phyloP scores from a whole-genome alignment of 1,139 yeast species.

The Wickerhamiella infanticola region DNA sequence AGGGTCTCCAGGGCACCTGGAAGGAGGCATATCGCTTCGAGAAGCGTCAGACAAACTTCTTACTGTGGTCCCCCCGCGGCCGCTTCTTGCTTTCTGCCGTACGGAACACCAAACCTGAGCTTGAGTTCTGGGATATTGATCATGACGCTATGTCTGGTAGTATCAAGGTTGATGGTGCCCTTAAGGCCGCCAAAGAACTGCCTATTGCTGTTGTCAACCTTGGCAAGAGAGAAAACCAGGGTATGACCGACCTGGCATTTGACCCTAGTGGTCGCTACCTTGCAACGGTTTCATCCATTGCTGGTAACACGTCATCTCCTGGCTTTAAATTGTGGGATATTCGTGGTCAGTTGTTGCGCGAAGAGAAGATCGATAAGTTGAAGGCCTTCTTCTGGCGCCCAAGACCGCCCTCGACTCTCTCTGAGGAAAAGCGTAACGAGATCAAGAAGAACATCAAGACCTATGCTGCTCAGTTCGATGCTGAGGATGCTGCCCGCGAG shows the following conservation, averaged over 20 bases:
- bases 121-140: slow-evolving; percentile 79
- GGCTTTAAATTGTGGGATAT: slow-evolving; percentile 82
- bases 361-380: slow-evolving; percentile 67
- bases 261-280: slow-evolving; percentile 91
- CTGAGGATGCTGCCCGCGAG: slow-evolving; percentile 92
- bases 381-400: slow-evolving; percentile 95
- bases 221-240: slow-evolving; percentile 49
- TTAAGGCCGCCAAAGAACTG: slow-evolving; percentile 30
- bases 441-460: slow-evolving; percentile 81
- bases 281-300: slow-evolving; percentile 73
- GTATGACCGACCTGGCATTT: slow-evolving; percentile 81
- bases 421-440: slow-evolving; percentile 70
- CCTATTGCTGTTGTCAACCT: slow-evolving; percentile 38
- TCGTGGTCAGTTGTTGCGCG: slow-evolving; percentile 62
- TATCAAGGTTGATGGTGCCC: slow-evolving; percentile 10
- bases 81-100: slow-evolving; percentile 73
- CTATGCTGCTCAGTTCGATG: slow-evolving; percentile 87
- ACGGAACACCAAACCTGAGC: slow-evolving; percentile 39
- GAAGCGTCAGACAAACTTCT: slow-evolving; percentile 55
- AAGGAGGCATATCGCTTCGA: slow-evolving; percentile 38
- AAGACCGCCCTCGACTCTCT: slow-evolving; percentile 67
- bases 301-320: slow-evolving; percentile 39
- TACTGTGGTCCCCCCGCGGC: slow-evolving; percentile 88
- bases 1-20: slow-evolving; percentile 40
- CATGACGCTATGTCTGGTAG: slow-evolving; percentile 31